Base-by-base conservation (phyloP, 345 rosid genomes). In the Conringia planisiliqua region DNA sequence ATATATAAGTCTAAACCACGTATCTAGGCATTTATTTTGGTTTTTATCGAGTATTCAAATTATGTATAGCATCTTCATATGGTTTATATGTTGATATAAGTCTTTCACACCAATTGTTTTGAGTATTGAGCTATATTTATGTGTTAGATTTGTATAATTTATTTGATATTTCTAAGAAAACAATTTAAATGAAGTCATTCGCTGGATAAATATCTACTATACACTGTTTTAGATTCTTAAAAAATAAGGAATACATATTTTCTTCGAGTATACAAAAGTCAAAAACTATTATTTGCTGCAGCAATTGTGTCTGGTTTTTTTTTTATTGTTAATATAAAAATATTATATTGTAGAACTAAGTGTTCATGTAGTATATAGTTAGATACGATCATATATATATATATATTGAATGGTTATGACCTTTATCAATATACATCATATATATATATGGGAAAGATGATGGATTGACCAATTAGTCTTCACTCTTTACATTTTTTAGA, bases 401-500 rank as follows among this genome's bases (percentile, higher is more conserved):
- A 35, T 35, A 35, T 35, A 32, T 30, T 26, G 40, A 69, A 39
- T 76, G 69, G 74, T 44, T 43, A 65, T 42, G 40, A 46, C 35
- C 71, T 70, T 62, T 70, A 76, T 26, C 54, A 57, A 56, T 61
- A 63, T 64, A 52, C 44, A 63, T 63, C 60, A 55, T 55, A 17
- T 46, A 65, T 38, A 69, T 71, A 71, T 51, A 58, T 66, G 68
- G 43, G 64, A 64, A 71, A 66, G 43, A 66, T 35, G 22, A 48
- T 48, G 32, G 68, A 65, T 77, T 77, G 77, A 72, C 77, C 69
- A 78, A 59, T 71, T 78, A 33, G 62, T 65, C 76, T 58, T 48
- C 14, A 5, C 17, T 58, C 68, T 66, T 56, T 71, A n/a, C 50
- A 66, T 48, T 57, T 71, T 50, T 55, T 72, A 66, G 81, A 59